Percentiles rank a stretch among this genome's conserved stretches.
phyloP scores from a whole-genome alignment of 179 eudicot species.

The Gypsophila paniculata region DNA sequence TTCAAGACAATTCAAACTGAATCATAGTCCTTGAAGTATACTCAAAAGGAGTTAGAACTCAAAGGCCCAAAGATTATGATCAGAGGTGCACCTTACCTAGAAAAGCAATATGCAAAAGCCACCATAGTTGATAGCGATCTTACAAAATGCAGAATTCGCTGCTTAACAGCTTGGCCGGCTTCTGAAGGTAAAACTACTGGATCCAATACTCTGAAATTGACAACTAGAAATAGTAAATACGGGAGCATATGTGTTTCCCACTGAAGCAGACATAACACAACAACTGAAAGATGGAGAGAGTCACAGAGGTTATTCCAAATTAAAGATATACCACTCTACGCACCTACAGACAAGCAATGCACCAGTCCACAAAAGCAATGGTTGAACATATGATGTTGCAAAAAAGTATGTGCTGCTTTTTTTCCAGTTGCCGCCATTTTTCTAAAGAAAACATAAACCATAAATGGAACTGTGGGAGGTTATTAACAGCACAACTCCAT shows the following conservation, averaged over 20 bases:
- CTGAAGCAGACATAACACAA: background rate
- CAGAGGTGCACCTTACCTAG: conserved; percentile 48
- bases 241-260: conserved; percentile 3
- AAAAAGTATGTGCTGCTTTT: conserved; percentile 67
- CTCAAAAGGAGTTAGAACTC: too few species aligned
- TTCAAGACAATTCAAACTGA: background rate
- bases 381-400: conserved; percentile 73
- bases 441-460: conserved; percentile 39
- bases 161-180: conserved; percentile 78
- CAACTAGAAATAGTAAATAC: background rate
- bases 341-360: conserved; percentile 86
- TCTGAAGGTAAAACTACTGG: conserved; percentile 72
- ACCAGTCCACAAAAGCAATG: conserved; percentile 84
- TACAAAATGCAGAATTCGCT: conserved; percentile 66
- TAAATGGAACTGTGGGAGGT: background rate
- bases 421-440: conserved; percentile 68
- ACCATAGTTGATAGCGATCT: conserved; percentile 84
- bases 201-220: conserved; percentile 61
- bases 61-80: background rate
- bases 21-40: background rate
- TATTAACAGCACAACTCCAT: too few species aligned
- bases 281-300: background rate
- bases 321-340: conserved; percentile 6
- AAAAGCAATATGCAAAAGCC: conserved; percentile 77
- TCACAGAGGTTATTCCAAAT: background rate